Conservation (phyloP, 192 early-diverging fungal species). For the Backusella liffmaniae region DNA sequence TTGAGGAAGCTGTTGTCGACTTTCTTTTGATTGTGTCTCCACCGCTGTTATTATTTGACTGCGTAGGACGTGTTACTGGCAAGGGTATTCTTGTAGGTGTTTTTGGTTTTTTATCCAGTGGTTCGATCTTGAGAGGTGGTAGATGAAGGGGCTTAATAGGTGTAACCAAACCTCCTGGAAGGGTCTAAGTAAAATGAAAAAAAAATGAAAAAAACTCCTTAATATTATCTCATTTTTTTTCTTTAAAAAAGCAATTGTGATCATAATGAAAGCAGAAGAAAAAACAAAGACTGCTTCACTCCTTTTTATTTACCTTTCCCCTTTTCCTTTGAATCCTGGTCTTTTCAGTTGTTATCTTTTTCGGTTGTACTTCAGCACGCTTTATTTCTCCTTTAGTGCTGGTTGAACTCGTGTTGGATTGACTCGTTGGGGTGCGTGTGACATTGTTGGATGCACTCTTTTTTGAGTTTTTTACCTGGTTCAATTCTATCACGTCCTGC, state of each 20-base stretch:
- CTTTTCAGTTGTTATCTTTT: neutral
- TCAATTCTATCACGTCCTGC: neutral
- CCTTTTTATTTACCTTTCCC: neutral
- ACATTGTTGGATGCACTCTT: neutral
- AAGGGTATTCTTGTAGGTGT: slow-evolving; percentile 21
- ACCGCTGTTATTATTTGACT: neutral
- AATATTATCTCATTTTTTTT: neutral
- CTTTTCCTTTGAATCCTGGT: neutral
- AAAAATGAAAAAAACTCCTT: neutral
- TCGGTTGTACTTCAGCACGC: neutral
- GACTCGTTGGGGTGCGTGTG: neutral
- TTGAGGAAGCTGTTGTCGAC: neutral
- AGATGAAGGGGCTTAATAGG: slow-evolving; percentile 2
- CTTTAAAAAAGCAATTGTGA: neutral
- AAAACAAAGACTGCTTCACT: neutral
- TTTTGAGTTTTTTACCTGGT: neutral
- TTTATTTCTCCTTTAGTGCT: neutral
- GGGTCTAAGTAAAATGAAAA: slow-evolving; percentile 11
- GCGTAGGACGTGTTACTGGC: neutral
- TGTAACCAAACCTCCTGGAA: slow-evolving; percentile 14
- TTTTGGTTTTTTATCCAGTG: slow-evolving; percentile 5
- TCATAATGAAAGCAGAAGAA: neutral
- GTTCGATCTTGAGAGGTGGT: slow-evolving; percentile 21
- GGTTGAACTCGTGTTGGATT: slow-evolving; percentile 5
- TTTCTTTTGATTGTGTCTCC: neutral